Evolutionary conservation across 345 rosid species (phyloP), one percentile per base, ranked within the genome.

Genomic region (Cardamine occulta): DNA sequence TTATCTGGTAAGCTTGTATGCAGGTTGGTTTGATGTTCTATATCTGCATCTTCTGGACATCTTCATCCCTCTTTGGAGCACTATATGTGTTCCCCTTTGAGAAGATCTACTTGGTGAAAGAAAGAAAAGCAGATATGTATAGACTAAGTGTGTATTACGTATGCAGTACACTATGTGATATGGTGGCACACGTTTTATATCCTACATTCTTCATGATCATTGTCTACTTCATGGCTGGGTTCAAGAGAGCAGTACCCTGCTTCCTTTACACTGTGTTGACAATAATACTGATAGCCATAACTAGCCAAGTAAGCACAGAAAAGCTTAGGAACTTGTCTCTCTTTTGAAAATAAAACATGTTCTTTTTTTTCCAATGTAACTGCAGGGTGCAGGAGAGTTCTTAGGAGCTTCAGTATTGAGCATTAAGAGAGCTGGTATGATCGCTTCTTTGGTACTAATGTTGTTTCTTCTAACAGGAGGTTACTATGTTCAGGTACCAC

Each of bases 31-130:
- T 95, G 65, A 84, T 95, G 82, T 95, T 90, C 89, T 95, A 95
- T 83, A 90, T 95, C 31, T 90, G 99, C 90, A 95, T 92, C 47
- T 92, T 95, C 78, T 95, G 97, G 98, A 92, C 99, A 76, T 92
- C 98, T 0, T 89, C 99, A 7, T 95, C 99, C 0, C 84, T 95
- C 11, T 92, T 92, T 10, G 99, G 96, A 72, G 97, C 98, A 6
- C 97, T 88, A 9, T 95, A 92, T 4, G 98, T 95, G 37, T 95
- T 95, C 51, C 98, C 98, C 24, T 95, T 95, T 10, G 98, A 92
- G 82, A 95, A 90, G 83, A 80, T 83, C 23, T 93, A 88, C 77
- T 58, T 95, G 80, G 98, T 92, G 83, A 92, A 90, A 80, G 99
- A 95, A 82, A 84, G 93, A 82, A 88, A 87, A 85, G 97, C 97